phyloP scores from a whole-genome alignment of 148 eudicot species.

The Agrostemma githago region DNA sequence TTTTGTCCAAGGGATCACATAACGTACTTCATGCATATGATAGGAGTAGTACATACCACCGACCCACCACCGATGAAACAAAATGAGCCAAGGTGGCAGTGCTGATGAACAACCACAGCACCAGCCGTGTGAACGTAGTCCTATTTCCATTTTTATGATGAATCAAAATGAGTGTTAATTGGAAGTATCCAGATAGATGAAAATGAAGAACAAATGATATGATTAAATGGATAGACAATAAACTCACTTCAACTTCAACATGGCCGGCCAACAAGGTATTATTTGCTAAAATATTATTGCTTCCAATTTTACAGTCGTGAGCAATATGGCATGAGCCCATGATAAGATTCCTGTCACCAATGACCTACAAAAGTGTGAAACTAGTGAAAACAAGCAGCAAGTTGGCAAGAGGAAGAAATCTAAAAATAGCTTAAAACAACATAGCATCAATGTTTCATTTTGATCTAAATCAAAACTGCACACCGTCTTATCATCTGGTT shows the following conservation, averaged over 20 bases:
- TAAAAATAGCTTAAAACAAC: neutral
- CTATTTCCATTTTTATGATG: slow-evolving; percentile 31
- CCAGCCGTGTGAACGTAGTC: slow-evolving; percentile 88
- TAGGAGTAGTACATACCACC: slow-evolving; percentile 47
- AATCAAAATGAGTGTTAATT: slow-evolving; percentile 5
- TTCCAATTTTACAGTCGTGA: slow-evolving; percentile 95
- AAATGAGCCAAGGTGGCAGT: slow-evolving; percentile 79
- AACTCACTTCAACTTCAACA: slow-evolving; percentile 73
- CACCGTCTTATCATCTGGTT: slow-evolving; percentile 68
- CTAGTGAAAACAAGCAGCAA: slow-evolving; percentile 6
- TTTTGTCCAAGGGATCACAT: neutral
- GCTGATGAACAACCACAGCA: slow-evolving; percentile 78
- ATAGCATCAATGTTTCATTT: neutral
- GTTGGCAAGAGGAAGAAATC: neutral
- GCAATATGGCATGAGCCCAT: slow-evolving; percentile 97
- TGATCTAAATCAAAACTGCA: slow-evolving; percentile 15
- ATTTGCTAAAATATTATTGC: slow-evolving; percentile 79
- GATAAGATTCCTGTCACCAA: slow-evolving; percentile 80
- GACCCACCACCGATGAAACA: slow-evolving; percentile 97
- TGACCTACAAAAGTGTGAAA: slow-evolving; percentile 42
- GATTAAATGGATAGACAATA: neutral
- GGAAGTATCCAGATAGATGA: neutral
- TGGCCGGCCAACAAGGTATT: slow-evolving; percentile 86
- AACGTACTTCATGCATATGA: neutral
- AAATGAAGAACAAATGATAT: slow-evolving; percentile 1